phyloP scores from a whole-genome alignment of 2,329 filamentous ascomycete species.

The Juglanconis sp. region DNA sequence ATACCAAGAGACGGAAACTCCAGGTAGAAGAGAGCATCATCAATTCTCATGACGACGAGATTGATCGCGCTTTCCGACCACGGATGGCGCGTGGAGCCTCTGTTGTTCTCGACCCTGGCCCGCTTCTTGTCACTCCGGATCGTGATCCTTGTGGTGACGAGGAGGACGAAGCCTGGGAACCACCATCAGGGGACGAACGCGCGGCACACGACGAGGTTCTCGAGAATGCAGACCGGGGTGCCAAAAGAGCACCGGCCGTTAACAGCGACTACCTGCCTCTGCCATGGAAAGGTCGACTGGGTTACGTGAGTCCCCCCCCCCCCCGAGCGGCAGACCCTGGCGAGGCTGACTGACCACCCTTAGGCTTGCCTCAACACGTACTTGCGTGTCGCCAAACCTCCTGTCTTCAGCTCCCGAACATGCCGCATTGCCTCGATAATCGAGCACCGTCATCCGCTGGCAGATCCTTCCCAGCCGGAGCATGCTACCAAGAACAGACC shows the following conservation, averaged over 20 bases:
- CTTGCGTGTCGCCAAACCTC: conserved; percentile 73
- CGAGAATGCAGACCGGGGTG: conserved; percentile 33
- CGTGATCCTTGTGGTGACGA: conserved; percentile 23
- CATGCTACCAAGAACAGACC: conserved; percentile 84
- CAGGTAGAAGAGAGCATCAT: conserved; percentile 42
- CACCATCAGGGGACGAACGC: conserved; percentile 14
- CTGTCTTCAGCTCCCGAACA: conserved; percentile 86
- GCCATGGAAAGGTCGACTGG: conserved; percentile 85
- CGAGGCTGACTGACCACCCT: conserved; percentile 2
- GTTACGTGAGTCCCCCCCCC: conserved; percentile 64
- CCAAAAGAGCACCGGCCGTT: conserved; percentile 67
- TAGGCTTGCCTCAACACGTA: conserved; percentile 91
- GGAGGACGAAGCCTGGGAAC: conserved; percentile 7
- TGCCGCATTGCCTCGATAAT: conserved; percentile 88
- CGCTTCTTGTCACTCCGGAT: conserved; percentile 23
- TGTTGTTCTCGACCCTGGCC: conserved; percentile 14
- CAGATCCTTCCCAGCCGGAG: conserved; percentile 70
- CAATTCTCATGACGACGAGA: neutral
- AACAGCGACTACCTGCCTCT: conserved; percentile 81
- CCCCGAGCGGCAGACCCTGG: neutral
- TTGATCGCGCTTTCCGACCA: neutral
- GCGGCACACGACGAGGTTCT: conserved; percentile 11
- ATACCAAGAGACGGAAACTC: conserved; percentile 43
- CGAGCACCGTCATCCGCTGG: conserved; percentile 80
- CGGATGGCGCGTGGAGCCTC: neutral